phyloP scores from a whole-genome alignment of 2,329 filamentous ascomycete species.

The Cytospora schulzeri region DNA sequence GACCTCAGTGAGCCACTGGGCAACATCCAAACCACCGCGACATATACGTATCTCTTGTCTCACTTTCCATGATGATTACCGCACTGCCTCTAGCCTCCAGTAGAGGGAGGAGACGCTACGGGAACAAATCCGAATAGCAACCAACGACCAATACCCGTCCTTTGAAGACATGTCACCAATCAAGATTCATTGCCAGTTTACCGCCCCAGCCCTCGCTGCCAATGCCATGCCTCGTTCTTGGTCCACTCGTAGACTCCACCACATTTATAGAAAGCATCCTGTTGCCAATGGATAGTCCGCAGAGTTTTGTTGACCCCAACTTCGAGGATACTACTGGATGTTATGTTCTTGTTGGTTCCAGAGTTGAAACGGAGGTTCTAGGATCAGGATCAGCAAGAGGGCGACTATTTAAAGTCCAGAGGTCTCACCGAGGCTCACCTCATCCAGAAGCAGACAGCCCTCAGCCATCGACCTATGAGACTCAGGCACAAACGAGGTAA shows the following conservation, averaged over 20 bases:
- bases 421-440: slow-evolving; percentile 33
- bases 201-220: not conserved
- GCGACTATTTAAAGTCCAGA: not conserved
- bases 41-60: too few relatives aligned
- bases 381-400: too few relatives aligned
- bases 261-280: slow-evolving; percentile 9
- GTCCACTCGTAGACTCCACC: slow-evolving; percentile 16
- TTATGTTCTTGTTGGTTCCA: slow-evolving; percentile 7
- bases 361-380: slow-evolving; percentile 11
- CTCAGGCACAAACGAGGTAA: slow-evolving; percentile 49
- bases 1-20: too few relatives aligned
- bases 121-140: not conserved
- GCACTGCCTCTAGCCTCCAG: too few relatives aligned
- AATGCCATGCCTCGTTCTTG: not conserved
- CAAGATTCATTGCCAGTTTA: not conserved
- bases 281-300: slow-evolving; percentile 29
- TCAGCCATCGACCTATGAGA: slow-evolving; percentile 52
- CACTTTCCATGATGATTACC: too few relatives aligned
- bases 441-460: slow-evolving; percentile 55
- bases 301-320: slow-evolving; percentile 28
- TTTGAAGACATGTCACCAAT: not conserved
- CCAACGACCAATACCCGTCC: not conserved
- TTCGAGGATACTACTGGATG: slow-evolving; percentile 3
- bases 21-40: too few relatives aligned
- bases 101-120: too few relatives aligned